Conservation (phyloP, 257 asterid species). For the Gentiana dahurica region DNA sequence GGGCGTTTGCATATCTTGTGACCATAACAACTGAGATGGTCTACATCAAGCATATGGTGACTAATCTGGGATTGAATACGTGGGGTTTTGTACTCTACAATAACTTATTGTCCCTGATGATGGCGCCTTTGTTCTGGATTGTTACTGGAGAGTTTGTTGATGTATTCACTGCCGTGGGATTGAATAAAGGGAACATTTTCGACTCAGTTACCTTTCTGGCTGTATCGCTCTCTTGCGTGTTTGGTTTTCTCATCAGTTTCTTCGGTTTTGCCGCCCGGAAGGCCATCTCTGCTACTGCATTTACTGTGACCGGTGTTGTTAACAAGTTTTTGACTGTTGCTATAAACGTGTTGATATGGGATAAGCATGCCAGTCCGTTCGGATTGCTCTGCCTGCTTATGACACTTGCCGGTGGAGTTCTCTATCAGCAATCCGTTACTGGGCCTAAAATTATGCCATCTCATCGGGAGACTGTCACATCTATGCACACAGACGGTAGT, state of each 20-base stretch:
- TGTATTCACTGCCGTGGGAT: conserved; percentile 46
- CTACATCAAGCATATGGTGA: conserved; percentile 95
- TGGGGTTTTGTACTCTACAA: conserved; percentile 95
- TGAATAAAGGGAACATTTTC: conserved; percentile 36
- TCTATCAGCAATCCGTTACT: conserved; percentile 94
- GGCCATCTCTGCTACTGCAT: conserved; percentile 93
- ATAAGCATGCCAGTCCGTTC: conserved; percentile 89
- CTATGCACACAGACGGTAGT: conserved; percentile 30
- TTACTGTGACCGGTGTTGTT: conserved; percentile 94
- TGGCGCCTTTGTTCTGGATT: conserved; percentile 90
- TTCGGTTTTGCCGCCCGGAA: conserved; percentile 94
- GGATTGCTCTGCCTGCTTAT: conserved; percentile 77
- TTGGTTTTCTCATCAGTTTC: conserved; percentile 94
- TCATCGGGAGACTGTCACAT: conserved; percentile 24
- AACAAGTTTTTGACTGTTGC: conserved; percentile 92
- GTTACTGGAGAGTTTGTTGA: conserved; percentile 80
- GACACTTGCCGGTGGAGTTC: conserved; percentile 79
- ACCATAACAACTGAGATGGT: conserved; percentile 98
- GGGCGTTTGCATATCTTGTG: conserved; percentile 91
- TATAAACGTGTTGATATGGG: conserved; percentile 92
- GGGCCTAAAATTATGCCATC: conserved; percentile 35
- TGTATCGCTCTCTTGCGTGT: conserved; percentile 76
- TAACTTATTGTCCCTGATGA: conserved; percentile 78
- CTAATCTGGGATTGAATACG: conserved; percentile 84
- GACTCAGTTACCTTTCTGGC: conserved; percentile 58